Conservation (phyloP, 179 eudicot genomes). For the Vitellaria paradoxa region DNA sequence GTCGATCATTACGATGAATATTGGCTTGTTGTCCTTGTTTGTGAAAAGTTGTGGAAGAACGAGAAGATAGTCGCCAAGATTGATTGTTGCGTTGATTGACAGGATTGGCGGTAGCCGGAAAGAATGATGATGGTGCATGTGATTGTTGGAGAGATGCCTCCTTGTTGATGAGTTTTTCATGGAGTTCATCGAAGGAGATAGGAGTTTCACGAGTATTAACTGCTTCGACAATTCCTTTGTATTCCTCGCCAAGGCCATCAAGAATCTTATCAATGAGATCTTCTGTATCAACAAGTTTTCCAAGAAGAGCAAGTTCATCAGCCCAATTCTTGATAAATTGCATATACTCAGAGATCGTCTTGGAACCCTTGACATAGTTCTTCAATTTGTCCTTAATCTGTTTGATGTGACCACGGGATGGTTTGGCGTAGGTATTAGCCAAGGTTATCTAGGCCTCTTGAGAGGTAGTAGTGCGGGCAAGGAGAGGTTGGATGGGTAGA, state of each 20-base stretch:
- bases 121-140: too few relatives aligned
- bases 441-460: constrained; percentile 17
- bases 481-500: neutral
- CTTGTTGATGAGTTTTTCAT: neutral
- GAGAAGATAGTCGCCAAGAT: too few relatives aligned
- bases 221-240: neutral
- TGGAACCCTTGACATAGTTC: neutral
- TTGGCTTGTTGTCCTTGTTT: neutral
- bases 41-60: too few relatives aligned
- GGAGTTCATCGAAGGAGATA: neutral
- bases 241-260: constrained; percentile 4
- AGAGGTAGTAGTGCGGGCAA: neutral
- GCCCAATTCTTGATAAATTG: neutral
- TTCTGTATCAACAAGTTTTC: neutral
- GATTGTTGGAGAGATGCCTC: neutral
- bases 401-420: too few relatives aligned
- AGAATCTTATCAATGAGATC: constrained; percentile 6
- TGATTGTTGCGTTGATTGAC: neutral
- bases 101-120: neutral
- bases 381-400: neutral
- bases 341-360: constrained; percentile 8
- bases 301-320: neutral
- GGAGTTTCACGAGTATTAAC: neutral
- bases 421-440: constrained; percentile 21
- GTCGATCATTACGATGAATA: neutral